Evolutionary conservation across 2,329 filamentous ascomycete species (phyloP), one percentile per base, ranked within the genome.

Genomic region (Coniella vitis): DNA sequence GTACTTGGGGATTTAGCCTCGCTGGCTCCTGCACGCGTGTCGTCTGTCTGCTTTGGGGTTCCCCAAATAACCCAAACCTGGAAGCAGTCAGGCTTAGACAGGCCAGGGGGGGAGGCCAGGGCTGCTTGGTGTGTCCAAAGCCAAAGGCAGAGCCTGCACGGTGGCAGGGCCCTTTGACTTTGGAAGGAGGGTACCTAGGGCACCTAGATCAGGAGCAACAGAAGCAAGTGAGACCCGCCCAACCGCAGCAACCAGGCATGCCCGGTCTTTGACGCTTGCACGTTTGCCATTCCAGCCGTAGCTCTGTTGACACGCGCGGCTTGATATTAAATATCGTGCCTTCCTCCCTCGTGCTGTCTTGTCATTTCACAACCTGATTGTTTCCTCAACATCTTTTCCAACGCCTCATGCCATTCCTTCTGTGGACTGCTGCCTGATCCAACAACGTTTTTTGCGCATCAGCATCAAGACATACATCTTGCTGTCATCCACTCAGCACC

Each of bases 251-350:
- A 22, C 38, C 38, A 31, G 38, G n/a, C 38, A n/a, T 40, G 38
- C 38, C n/a, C 7, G 38, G n/a, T n/a, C n/a, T 4, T 21, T 17
- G n/a, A 16, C 22, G 21, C 22, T 31, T 41, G 38, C 38, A 14
- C 21, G 22, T 21, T 14, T 9, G 21, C 38, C n/a, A 21, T 21
- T 40, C 38, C n/a, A 10, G n/a, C 38, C 13, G 21, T 29, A 29
- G 25, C 25, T 29, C 25, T 29, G 25, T 29, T 29, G 25, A 29
- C 25, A 29, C 25, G 25, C 5, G 10, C 25, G 25, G 37, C 19
- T 35, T 35, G 41, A 45, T 49, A 45, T 49, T 49, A 45, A 49
- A 45, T 38, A 37, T 34, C 37, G 32, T 29, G 32, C 41, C 32
- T 45, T 35, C 47, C 42, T 40, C 42, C 35, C 41, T 44, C 34